Evolutionary conservation across 148 eudicot species (phyloP).

Genomic region (Spergularia marina): DNA sequence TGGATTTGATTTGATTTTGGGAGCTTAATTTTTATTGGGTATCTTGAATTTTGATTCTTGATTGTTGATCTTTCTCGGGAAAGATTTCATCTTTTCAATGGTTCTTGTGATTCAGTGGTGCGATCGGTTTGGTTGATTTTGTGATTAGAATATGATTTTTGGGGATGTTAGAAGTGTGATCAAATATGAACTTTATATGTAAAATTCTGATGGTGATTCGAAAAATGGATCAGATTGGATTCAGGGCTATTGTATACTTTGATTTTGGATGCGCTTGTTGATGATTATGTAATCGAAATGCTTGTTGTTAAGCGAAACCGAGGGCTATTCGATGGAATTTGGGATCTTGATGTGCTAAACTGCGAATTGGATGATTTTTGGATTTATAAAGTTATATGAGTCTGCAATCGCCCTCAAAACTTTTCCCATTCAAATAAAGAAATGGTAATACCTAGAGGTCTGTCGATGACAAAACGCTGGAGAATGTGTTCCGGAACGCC

Average conservation of each 20-base stretch:
- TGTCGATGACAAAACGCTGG: neutral
- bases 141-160: neutral
- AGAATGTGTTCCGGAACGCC: neutral
- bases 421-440: too few relatives aligned
- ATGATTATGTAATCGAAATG: neutral
- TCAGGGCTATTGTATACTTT: neutral
- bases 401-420: too few relatives aligned
- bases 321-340: neutral
- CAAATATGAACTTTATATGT: neutral
- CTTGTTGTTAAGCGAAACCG: neutral
- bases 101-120: neutral
- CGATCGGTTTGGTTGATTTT: neutral
- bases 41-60: conserved; percentile 6
- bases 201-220: neutral
- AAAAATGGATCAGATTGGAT: neutral
- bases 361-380: conserved; percentile 1
- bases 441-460: neutral
- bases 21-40: neutral
- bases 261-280: neutral
- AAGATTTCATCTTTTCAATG: neutral
- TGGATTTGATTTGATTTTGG: conserved; percentile 1
- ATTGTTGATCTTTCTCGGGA: neutral
- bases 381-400: neutral
- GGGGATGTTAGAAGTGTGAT: neutral
- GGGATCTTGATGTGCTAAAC: conserved; percentile 8